A percentile compares a stretch with the other conserved stretches of the same genome.
These are phyloP conservation scores for Inonotus obliquus DNA, from an alignment of 1,284 basidiomycete species.

Conservation along the genomic window DNA sequence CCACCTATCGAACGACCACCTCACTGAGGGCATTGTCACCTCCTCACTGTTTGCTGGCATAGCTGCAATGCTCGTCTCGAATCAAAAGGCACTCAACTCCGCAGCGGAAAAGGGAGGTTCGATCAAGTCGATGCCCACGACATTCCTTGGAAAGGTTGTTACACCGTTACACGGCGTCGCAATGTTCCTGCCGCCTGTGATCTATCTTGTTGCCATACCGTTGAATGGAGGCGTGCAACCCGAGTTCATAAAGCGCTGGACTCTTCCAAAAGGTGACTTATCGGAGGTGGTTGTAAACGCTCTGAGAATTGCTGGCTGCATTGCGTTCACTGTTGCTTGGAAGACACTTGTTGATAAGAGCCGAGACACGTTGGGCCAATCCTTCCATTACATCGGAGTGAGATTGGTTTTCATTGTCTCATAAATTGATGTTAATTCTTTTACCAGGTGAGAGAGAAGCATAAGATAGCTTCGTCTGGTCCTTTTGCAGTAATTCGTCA, in stretches of 20 bases:
- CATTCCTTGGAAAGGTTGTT: not conserved
- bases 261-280: not conserved
- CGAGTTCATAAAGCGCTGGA: not conserved
- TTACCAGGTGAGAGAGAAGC: not conserved
- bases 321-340: not conserved
- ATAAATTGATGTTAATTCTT: not conserved
- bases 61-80: not conserved
- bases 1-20: not conserved
- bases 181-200: not conserved
- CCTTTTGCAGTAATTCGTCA: not conserved
- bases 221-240: not conserved
- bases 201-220: not conserved
- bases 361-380: not conserved
- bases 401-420: not conserved
- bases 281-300: not conserved
- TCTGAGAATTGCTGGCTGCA: not conserved
- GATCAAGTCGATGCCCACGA: not conserved
- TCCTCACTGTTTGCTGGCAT: not conserved
- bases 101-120: not conserved
- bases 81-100: not conserved
- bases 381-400: not conserved
- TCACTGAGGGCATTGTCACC: not conserved
- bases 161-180: not conserved
- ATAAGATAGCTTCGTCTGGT: not conserved
- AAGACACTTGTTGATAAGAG: not conserved